phyloP scores from a whole-genome alignment of 257 asterid genomes.

The Ilex aquifolium region DNA sequence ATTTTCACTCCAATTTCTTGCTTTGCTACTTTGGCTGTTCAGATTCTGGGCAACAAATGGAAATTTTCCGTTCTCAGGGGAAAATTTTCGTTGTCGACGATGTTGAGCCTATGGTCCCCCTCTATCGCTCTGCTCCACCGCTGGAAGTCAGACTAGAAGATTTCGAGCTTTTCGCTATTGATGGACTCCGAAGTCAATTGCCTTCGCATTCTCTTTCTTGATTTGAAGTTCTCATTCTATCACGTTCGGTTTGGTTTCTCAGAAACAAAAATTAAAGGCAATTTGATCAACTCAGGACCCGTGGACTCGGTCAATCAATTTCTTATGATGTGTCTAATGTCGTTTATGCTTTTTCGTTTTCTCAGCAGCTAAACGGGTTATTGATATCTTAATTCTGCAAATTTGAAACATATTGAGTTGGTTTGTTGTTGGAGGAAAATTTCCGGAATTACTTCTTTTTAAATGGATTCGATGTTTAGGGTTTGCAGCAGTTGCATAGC shows the following conservation, averaged over 20 bases:
- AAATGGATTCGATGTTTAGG: neutral
- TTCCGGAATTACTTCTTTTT: neutral
- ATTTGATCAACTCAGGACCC: too few species aligned
- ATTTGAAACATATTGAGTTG: neutral
- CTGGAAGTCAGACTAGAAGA: conserved; percentile 90
- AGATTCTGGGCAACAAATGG: conserved; percentile 31
- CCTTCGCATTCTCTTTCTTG: too few species aligned
- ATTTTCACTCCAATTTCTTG: too few species aligned
- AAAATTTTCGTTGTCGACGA: conserved; percentile 25
- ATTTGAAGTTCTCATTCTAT: too few species aligned
- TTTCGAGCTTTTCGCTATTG: conserved; percentile 79
- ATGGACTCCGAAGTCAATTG: conserved; percentile 71
- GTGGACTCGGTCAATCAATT: too few species aligned
- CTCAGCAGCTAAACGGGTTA: too few species aligned
- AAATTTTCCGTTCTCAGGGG: conserved; percentile 48
- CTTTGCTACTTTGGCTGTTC: too few species aligned
- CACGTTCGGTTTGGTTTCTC: too few species aligned
- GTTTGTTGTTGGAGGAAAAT: neutral
- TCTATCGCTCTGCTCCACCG: conserved; percentile 80
- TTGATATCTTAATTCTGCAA: neutral
- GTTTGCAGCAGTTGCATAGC: neutral
- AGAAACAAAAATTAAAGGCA: too few species aligned
- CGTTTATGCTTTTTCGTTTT: too few species aligned
- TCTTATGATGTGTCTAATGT: too few species aligned
- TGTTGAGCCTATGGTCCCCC: conserved; percentile 40